Conservation (phyloP, 2,329 filamentous ascomycete genomes). For the Colletotrichum siamense region DNA sequence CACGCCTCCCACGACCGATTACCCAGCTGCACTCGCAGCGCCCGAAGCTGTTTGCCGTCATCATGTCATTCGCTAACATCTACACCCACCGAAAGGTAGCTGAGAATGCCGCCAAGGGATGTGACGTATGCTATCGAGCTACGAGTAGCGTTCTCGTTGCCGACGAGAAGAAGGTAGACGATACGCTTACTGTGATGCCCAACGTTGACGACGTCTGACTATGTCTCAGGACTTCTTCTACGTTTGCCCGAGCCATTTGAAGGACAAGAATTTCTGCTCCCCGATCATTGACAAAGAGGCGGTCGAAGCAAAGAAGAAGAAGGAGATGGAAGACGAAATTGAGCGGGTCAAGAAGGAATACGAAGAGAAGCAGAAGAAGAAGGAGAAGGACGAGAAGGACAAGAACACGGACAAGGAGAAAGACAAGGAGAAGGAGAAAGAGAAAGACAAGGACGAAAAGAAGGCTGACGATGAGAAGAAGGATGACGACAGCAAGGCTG, state of each 20-base stretch:
- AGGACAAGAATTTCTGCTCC: slow-evolving; percentile 80
- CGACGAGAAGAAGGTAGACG: slow-evolving; percentile 79
- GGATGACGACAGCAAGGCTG: slow-evolving; percentile 32
- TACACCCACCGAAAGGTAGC: slow-evolving; percentile 89
- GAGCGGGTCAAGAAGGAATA: slow-evolving; percentile 77
- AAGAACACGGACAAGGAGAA: slow-evolving; percentile 53
- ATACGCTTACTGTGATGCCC: not conserved
- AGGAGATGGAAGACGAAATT: slow-evolving; percentile 68
- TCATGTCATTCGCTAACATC: slow-evolving; percentile 72
- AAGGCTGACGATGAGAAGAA: slow-evolving; percentile 40
- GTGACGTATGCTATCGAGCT: slow-evolving; percentile 91
- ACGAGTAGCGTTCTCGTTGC: slow-evolving; percentile 88
- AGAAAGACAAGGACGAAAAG: slow-evolving; percentile 40
- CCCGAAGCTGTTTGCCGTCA: not conserved
- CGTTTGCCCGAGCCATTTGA: slow-evolving; percentile 82
- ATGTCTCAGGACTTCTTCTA: slow-evolving; percentile 82
- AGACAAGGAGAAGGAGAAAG: slow-evolving; percentile 48
- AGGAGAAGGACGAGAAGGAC: slow-evolving; percentile 69
- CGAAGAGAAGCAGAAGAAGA: slow-evolving; percentile 73
- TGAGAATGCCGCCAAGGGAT: slow-evolving; percentile 81
- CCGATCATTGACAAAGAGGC: slow-evolving; percentile 75
- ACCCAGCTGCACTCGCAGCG: not conserved
- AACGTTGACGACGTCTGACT: not conserved
- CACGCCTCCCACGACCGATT: not conserved
- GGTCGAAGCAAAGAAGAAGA: slow-evolving; percentile 68